These are phyloP conservation scores for Cercospora nicotianae DNA, from an alignment of 2,329 filamentous ascomycete species.

Conservation along the genomic window DNA sequence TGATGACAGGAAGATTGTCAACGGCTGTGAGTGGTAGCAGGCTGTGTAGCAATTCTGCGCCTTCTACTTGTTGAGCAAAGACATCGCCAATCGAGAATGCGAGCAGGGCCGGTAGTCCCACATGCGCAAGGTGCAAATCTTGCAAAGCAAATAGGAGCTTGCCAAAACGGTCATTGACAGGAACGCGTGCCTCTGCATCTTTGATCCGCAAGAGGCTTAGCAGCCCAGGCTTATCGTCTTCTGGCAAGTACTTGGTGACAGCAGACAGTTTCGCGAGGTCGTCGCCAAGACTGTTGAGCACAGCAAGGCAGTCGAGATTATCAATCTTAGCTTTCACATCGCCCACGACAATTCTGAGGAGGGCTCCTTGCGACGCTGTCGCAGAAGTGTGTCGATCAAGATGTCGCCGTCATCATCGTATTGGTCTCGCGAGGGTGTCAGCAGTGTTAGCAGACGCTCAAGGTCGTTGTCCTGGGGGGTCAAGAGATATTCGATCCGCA, in stretches of 20 bases:
- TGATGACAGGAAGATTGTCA: conserved; percentile 65
- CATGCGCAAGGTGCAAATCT: conserved; percentile 72
- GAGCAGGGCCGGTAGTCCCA: conserved; percentile 78
- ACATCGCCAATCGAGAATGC: conserved; percentile 72
- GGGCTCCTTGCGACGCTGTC: conserved; percentile 84
- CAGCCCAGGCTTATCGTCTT: conserved; percentile 89
- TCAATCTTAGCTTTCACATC: conserved; percentile 63
- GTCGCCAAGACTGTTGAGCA: conserved; percentile 67
- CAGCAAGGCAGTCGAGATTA: conserved; percentile 64
- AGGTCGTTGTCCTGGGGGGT: conserved; percentile 77
- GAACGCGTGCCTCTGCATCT: conserved; percentile 60
- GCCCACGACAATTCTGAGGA: conserved; percentile 70
- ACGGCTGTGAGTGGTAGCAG: conserved; percentile 46
- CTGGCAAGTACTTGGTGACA: conserved; percentile 90
- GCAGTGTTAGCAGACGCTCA: conserved; percentile 75
- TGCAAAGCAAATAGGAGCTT: conserved; percentile 57
- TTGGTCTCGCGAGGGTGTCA: conserved; percentile 88
- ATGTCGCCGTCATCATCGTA: conserved; percentile 91
- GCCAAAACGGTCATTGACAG: conserved; percentile 70
- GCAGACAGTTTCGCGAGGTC: conserved; percentile 81
- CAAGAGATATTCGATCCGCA: conserved; percentile 70
- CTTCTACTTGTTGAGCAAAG: conserved; percentile 55
- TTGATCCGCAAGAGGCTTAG: conserved; percentile 71
- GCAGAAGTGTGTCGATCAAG: conserved; percentile 84
- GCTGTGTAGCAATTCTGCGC: conserved; percentile 70